Base-by-base conservation (phyloP, 2,329 filamentous ascomycete genomes). In the Coniochaeta ligniaria region DNA sequence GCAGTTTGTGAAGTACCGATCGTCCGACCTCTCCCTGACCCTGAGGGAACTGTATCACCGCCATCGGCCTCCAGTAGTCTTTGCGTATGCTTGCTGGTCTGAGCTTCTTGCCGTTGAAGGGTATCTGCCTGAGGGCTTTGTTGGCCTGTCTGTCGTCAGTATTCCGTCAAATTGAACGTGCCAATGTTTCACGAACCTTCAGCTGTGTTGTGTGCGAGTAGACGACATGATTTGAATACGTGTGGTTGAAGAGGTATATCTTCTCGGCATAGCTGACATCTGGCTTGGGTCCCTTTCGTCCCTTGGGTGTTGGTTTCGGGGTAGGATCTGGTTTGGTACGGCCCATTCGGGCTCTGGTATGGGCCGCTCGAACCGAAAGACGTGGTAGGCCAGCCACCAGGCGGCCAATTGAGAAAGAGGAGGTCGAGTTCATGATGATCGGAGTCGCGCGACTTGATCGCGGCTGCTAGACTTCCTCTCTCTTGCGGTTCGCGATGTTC, bases 51-150 rank as follows among this genome's bases (percentile, higher is more conserved):
- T 80, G 75, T 63, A 89, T 82, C 63, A 80, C 73, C 58, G 84
- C 85, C 67, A 89, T 74, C 7, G 83, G 83, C 36, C 76, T 75
- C 86, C 87, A 89, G 73, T 85, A 83, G 75, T 90, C 87, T 72
- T 85, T 87, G 61, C 87, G 84, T 43, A 89, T 75, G 67, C 83
- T 84, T 59, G 80, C 71, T 2, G 85, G 85, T 65, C 83, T 82
- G 55, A 83, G 80, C 73, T 90, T 88, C 71, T 89, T 89, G 73
- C 86, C 86, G 64, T 85, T 85, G 76, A 82, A 89, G 56, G 84
- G 81, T 62, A 89, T 66, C 55, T 74, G 72, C 12, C 63, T 59
- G 28, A 69, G 61, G 20, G 69, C 67, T 63, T 68, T 67, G 62
- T 67, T 70, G 60, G 60, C 45, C 71, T 73, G 61, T 22, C 16